phyloP scores from a whole-genome alignment of 306 rosid species.

The Quercus ilex region DNA sequence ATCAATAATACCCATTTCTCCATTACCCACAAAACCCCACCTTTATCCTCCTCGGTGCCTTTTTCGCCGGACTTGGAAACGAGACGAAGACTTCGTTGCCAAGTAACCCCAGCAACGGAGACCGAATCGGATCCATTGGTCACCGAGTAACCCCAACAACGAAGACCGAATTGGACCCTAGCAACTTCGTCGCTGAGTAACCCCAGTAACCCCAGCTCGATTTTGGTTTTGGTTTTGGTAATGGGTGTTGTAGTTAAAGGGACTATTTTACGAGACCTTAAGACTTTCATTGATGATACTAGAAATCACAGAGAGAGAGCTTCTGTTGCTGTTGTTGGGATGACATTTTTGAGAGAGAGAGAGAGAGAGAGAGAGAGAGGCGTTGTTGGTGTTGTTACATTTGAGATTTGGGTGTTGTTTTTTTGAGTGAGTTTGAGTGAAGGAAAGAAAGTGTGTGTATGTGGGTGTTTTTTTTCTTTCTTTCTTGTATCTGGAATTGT shows the following conservation, averaged over 20 bases:
- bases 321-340: too few species aligned
- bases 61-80: constrained; percentile 5
- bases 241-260: background rate
- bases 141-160: background rate
- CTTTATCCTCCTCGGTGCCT: background rate
- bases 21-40: background rate
- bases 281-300: constrained; percentile 34
- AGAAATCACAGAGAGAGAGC: too few species aligned
- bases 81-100: constrained; percentile 43
- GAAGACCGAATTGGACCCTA: constrained; percentile 10
- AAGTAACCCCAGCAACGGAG: background rate
- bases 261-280: constrained; percentile 34
- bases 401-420: too few species aligned
- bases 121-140: constrained; percentile 12
- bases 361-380: too few species aligned
- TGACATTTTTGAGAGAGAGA: too few species aligned
- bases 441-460: too few species aligned
- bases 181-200: too few species aligned
- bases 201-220: too few species aligned
- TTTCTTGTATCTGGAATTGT: too few species aligned
- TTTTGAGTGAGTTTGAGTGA: too few species aligned
- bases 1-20: background rate
- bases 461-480: too few species aligned
- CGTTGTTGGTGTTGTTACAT: too few species aligned
- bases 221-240: background rate